Percentiles rank a stretch among this genome's conserved stretches.
These are phyloP conservation scores for Trichoderma brevicompactum DNA, from an alignment of 2,329 filamentous ascomycete species.

Conservation along the genomic window DNA sequence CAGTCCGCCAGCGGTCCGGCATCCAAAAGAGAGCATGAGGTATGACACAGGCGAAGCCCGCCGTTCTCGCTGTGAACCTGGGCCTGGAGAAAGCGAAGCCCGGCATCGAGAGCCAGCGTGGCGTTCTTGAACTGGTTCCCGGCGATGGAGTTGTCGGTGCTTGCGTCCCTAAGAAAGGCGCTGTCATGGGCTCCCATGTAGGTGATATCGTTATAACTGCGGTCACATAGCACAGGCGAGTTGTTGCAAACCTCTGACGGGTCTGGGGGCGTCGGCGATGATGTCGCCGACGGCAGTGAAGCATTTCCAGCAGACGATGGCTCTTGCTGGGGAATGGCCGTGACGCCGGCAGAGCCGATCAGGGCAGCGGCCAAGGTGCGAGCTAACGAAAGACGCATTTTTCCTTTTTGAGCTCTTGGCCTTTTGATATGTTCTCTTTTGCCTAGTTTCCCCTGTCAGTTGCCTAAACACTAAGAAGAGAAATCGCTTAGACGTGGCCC, in stretches of 20 bases:
- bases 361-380: conserved; percentile 29
- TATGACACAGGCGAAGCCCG: conserved; percentile 71
- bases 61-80: conserved; percentile 69
- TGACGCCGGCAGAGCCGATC: conserved; percentile 34
- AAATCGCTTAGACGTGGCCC: conserved; percentile 9
- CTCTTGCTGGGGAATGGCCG: conserved; percentile 35
- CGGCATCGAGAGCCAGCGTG: conserved; percentile 70
- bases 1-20: conserved; percentile 68
- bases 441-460: not conserved
- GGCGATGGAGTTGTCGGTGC: conserved; percentile 63
- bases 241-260: conserved; percentile 71
- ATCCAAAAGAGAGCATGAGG: conserved; percentile 68
- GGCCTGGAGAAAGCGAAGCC: conserved; percentile 70
- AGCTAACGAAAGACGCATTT: conserved; percentile 37
- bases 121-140: conserved; percentile 78
- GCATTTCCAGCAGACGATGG: not conserved
- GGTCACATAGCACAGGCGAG: conserved; percentile 72
- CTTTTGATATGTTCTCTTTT: not conserved
- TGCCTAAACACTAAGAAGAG: not conserved
- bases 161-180: conserved; percentile 69
- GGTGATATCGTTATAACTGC: conserved; percentile 75
- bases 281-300: conserved; percentile 25
- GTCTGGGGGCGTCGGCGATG: conserved; percentile 30
- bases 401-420: not conserved
- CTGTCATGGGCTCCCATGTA: conserved; percentile 78